Conservation (phyloP, 1,139 yeast species). For the Blastobotrys arbuscula region DNA sequence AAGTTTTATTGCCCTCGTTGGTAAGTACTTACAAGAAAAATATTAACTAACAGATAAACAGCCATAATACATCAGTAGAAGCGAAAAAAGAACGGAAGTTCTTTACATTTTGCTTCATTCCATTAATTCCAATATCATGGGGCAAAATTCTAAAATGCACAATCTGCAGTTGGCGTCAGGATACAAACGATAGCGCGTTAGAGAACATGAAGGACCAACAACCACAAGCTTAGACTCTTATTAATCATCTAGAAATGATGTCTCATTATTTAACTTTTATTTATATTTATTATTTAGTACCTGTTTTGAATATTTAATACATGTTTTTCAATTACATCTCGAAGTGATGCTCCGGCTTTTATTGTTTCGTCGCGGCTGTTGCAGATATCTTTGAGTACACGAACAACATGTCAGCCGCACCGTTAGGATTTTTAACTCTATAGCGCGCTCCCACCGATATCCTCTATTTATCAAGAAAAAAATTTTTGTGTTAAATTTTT, state of each 20-base stretch:
- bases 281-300: no score
- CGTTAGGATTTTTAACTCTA: background rate
- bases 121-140: conserved; percentile 44
- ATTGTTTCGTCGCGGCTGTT: no score
- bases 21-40: conserved; percentile 12
- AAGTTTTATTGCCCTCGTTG: conserved; percentile 34
- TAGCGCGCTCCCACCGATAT: no score
- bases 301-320: no score
- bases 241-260: no score
- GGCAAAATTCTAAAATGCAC: conserved; percentile 41
- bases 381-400: no score
- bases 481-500: background rate
- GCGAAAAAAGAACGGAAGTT: conserved; percentile 43
- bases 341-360: no score
- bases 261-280: no score
- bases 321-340: no score
- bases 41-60: background rate
- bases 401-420: background rate
- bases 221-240: no score
- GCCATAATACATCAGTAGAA: conserved; percentile 39
- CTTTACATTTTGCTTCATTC: conserved; percentile 43
- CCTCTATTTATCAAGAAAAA: background rate
- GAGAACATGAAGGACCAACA: conserved; percentile 33
- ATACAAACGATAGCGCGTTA: conserved; percentile 35
- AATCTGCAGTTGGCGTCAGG: conserved; percentile 44